phyloP scores from a whole-genome alignment of 192 early-diverging fungal species.

The Borealophlyctis nickersoniae region DNA sequence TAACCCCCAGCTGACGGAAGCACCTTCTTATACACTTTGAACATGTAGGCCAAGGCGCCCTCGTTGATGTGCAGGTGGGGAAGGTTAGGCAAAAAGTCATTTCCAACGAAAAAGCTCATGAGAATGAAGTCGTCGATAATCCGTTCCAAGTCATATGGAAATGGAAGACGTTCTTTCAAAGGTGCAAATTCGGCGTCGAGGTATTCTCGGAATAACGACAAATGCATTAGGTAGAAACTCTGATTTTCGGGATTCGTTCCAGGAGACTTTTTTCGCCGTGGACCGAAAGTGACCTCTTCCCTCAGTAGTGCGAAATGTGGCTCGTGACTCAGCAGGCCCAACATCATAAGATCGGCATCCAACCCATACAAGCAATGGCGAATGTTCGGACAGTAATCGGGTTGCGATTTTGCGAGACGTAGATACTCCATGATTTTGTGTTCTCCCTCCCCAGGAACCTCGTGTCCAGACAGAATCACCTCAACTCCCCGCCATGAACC shows the following conservation, averaged over 20 bases:
- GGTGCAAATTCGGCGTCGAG: conserved; percentile 75
- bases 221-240: conserved; percentile 63
- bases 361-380: conserved; percentile 89
- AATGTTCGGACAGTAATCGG: conserved; percentile 86
- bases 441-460: conserved; percentile 97
- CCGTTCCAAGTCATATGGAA: conserved; percentile 82
- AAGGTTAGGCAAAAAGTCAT: conserved; percentile 95
- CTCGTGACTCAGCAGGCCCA: conserved; percentile 92
- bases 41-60: conserved; percentile 85
- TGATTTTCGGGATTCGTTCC: conserved; percentile 60
- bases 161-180: conserved; percentile 56
- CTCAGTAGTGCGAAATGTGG: conserved; percentile 94
- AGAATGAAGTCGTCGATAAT: conserved; percentile 98
- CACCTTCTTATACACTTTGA: conserved; percentile 85
- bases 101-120: conserved; percentile 96
- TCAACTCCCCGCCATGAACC: conserved; percentile 81
- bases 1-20: conserved; percentile 75
- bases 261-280: conserved; percentile 60
- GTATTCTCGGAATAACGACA: conserved; percentile 85
- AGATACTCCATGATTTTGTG: conserved; percentile 99
- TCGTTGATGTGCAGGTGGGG: conserved; percentile 93
- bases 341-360: conserved; percentile 98
- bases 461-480: conserved; percentile 90
- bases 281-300: conserved; percentile 88
- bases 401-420: conserved; percentile 71